Evolutionary conservation across 208 protist species (phyloP).

Genomic region (Crithidia mellificae): DNA sequence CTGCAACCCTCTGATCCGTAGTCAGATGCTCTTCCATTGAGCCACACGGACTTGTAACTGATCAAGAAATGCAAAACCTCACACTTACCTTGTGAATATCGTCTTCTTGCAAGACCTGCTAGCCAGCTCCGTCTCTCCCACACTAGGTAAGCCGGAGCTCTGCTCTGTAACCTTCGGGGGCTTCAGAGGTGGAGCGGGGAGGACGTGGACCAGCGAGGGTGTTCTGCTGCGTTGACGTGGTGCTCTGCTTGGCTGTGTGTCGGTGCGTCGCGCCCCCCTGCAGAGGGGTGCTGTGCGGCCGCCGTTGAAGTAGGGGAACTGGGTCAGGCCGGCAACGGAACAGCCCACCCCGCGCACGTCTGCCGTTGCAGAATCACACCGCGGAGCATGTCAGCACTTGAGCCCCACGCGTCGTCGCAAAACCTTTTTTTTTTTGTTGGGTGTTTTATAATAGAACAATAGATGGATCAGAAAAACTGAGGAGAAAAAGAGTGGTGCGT

Average conservation of each 20-base stretch:
- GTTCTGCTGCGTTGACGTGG: slow-evolving; percentile 83
- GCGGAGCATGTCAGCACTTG: slow-evolving; percentile 75
- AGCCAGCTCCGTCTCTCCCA: too few species aligned
- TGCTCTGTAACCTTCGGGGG: slow-evolving; percentile 85
- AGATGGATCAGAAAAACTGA: too few species aligned
- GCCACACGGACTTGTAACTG: slow-evolving; percentile 80
- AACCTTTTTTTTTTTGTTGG: slow-evolving; percentile 34
- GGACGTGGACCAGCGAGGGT: slow-evolving; percentile 70
- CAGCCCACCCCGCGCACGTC: slow-evolving; percentile 84
- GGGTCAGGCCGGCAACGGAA: slow-evolving; percentile 89
- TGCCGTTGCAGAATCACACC: slow-evolving; percentile 87
- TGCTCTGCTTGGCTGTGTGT: slow-evolving; percentile 89
- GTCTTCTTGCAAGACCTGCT: neutral
- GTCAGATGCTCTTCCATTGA: slow-evolving; percentile 91
- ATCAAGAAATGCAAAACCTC: too few species aligned
- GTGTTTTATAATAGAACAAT: too few species aligned
- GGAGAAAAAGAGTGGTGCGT: too few species aligned
- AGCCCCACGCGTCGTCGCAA: slow-evolving; percentile 63
- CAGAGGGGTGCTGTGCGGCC: slow-evolving; percentile 43
- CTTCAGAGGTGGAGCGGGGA: slow-evolving; percentile 46
- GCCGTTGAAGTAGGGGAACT: slow-evolving; percentile 73
- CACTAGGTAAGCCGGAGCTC: slow-evolving; percentile 57
- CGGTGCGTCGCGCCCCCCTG: slow-evolving; percentile 47
- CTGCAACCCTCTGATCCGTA: slow-evolving; percentile 90
- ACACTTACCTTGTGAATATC: too few species aligned